A percentile compares a stretch with the other conserved stretches of the same genome.
Evolutionary conservation across 106 monocot species (phyloP).

Genomic region (Cymbidium sinense): DNA sequence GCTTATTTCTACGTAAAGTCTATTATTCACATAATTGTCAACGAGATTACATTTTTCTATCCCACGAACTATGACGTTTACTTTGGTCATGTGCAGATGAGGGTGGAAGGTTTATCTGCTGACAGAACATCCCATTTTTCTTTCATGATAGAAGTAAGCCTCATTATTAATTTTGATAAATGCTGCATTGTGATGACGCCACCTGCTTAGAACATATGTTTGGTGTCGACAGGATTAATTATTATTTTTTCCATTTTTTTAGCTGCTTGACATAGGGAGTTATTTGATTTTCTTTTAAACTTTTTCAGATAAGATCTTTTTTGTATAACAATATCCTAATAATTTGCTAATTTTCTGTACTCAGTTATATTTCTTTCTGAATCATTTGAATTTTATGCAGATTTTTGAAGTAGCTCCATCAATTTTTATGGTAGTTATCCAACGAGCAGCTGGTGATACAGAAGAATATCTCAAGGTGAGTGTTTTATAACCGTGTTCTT

Average conservation of each 20-base stretch:
- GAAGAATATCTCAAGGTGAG: slow-evolving; percentile 68
- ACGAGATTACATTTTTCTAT: background rate
- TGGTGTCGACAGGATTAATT: background rate
- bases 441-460: slow-evolving; percentile 62
- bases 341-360: background rate
- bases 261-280: background rate
- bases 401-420: slow-evolving; percentile 95
- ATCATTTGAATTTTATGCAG: slow-evolving; percentile 30
- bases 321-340: no score
- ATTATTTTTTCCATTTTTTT: background rate
- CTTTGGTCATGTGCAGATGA: slow-evolving; percentile 56
- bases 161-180: background rate
- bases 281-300: background rate
- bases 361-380: background rate
- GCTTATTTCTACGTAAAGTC: background rate
- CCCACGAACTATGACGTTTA: background rate
- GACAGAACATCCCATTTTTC: slow-evolving; percentile 64
- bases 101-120: slow-evolving; percentile 70
- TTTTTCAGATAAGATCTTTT: background rate
- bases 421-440: slow-evolving; percentile 77
- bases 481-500: background rate
- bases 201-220: background rate
- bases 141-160: slow-evolving; percentile 73
- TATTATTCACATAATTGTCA: background rate
- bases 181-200: background rate